Evolutionary conservation across 305 asterid genomes (phyloP).

Genomic region (Fraxinus angustifolia): DNA sequence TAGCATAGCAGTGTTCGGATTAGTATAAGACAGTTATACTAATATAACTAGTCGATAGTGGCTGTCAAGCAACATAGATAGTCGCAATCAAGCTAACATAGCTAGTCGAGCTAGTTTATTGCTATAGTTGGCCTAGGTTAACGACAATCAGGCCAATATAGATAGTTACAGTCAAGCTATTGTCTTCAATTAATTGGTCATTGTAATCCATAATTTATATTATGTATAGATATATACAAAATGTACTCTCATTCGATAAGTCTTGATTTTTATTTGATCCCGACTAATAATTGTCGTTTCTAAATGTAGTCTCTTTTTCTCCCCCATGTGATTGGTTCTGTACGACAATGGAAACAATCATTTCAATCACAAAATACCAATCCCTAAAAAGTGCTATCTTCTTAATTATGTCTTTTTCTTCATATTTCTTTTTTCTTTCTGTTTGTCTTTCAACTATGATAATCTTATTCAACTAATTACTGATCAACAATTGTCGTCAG

Average conservation of each 20-base stretch:
- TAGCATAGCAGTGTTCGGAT: no score
- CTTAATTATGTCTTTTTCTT: background rate
- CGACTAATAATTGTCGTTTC: background rate
- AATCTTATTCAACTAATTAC: background rate
- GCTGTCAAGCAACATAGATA: no score
- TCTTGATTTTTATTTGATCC: background rate
- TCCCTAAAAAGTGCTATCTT: background rate
- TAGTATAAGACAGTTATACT: no score
- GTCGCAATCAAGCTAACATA: no score
- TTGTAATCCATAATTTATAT: no score
- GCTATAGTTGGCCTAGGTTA: no score
- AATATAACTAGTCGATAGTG: no score
- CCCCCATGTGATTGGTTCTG: background rate
- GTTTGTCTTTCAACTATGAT: background rate
- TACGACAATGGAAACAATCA: background rate
- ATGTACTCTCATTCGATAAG: background rate
- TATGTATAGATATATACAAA: no score
- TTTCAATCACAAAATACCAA: background rate
- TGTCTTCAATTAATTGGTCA: no score
- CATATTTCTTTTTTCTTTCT: background rate
- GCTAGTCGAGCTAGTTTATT: no score
- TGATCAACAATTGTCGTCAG: background rate
- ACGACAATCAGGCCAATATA: no score
- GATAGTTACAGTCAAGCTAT: no score
- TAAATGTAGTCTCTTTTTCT: background rate